A percentile compares a stretch with the other conserved stretches of the same genome.
Evolutionary conservation across 1,284 basidiomycete genomes (phyloP).

Genomic region (Ceratobasidium papillatum): DNA sequence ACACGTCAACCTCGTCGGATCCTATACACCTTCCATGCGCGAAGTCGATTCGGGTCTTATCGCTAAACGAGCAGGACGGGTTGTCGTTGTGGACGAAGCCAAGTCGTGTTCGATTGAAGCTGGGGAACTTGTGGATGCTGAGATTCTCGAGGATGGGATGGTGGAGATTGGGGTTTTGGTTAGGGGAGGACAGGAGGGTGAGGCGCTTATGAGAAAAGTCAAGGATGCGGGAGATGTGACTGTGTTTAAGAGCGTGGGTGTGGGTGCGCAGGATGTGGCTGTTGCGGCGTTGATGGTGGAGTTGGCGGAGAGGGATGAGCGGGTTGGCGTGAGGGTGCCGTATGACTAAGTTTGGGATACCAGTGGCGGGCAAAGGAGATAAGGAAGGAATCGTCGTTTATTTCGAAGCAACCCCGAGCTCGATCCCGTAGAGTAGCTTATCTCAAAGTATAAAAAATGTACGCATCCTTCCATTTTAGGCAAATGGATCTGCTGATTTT

Average conservation of each 20-base stretch:
- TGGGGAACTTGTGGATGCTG: constrained; percentile 74
- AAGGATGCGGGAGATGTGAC: constrained; percentile 62
- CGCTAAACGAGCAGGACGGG: constrained; percentile 54
- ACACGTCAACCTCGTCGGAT: constrained; percentile 82
- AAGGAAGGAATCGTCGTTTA: no score
- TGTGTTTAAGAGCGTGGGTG: constrained; percentile 80
- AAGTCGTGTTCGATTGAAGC: constrained; percentile 76
- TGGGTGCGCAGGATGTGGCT: constrained; percentile 76
- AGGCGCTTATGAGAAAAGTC: constrained; percentile 48
- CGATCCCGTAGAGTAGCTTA: no score
- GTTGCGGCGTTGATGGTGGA: constrained; percentile 63
- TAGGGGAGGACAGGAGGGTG: constrained; percentile 49
- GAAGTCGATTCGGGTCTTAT: constrained; percentile 74
- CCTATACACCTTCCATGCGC: constrained; percentile 81
- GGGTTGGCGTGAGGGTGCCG: constrained; percentile 54
- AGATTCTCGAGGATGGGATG: constrained; percentile 54
- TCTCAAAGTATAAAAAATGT: no score
- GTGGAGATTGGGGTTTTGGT: constrained; percentile 72
- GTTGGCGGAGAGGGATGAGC: constrained; percentile 53
- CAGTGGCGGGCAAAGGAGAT: no score
- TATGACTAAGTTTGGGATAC: constrained; percentile 56
- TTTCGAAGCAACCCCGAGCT: no score
- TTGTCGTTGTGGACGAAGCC: constrained; percentile 75
- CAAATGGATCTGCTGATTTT: no score
- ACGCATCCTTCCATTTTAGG: no score